These are phyloP conservation scores for Patellaria atrata DNA, from an alignment of 495 filamentous ascomycete genomes.

Conservation along the genomic window DNA sequence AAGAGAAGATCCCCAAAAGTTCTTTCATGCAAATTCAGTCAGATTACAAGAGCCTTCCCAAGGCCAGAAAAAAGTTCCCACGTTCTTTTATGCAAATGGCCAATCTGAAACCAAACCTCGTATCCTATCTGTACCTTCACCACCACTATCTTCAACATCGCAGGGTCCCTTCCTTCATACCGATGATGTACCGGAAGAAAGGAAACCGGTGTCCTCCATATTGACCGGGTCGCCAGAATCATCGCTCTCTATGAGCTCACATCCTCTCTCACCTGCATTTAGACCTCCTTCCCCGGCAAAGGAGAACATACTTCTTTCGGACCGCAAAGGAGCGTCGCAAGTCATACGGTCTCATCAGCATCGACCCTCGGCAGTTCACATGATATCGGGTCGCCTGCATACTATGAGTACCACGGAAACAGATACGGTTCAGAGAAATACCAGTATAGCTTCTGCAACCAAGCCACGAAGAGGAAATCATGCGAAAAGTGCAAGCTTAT, in stretches of 20 bases:
- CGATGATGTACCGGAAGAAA: conserved; percentile 34
- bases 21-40: conserved; percentile 28
- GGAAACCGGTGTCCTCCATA: not conserved
- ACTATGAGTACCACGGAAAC: not conserved
- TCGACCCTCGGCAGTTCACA: conserved; percentile 10
- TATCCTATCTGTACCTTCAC: conserved; percentile 13
- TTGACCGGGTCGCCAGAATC: conserved; percentile 17
- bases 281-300: conserved; percentile 25
- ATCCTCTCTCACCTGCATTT: conserved; percentile 7
- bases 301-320: conserved; percentile 28
- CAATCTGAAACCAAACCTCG: conserved; percentile 14
- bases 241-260: conserved; percentile 11
- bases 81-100: conserved; percentile 29
- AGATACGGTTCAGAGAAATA: too few species aligned
- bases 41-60: conserved; percentile 13
- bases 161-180: conserved; percentile 33
- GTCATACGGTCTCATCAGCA: conserved; percentile 18
- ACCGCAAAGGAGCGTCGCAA: conserved; percentile 30
- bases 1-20: conserved; percentile 16
- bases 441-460: too few species aligned
- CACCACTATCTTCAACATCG: conserved; percentile 14
- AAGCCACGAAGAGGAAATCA: too few species aligned
- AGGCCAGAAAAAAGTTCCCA: conserved; percentile 21
- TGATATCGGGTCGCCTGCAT: conserved; percentile 2
- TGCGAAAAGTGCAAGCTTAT: conserved; percentile 19